Conservation (phyloP, 495 filamentous ascomycete genomes). For the Achaetomiella virescens region DNA sequence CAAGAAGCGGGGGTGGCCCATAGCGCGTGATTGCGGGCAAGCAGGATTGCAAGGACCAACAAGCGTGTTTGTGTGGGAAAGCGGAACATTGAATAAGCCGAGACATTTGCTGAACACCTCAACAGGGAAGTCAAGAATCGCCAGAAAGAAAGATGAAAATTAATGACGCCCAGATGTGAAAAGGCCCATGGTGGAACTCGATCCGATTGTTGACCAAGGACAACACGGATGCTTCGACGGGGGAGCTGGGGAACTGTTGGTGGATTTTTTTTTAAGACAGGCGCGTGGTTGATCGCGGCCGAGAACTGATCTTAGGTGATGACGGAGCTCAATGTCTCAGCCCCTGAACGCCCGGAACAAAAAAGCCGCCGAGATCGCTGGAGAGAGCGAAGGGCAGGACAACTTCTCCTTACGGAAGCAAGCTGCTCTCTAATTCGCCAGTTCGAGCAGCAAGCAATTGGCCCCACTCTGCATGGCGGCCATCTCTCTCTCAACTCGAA, state of each 20-base stretch:
- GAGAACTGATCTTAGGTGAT: too few relatives aligned
- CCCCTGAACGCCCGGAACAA: background rate
- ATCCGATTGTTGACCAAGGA: too few relatives aligned
- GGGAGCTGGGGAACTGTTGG: too few relatives aligned
- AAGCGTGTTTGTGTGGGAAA: conserved; percentile 6
- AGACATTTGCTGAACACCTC: background rate
- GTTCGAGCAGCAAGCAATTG: background rate
- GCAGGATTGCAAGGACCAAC: conserved; percentile 27
- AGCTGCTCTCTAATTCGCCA: conserved; percentile 25
- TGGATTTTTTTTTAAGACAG: too few relatives aligned
- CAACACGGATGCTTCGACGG: too few relatives aligned
- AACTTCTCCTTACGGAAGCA: conserved; percentile 35
- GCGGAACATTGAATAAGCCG: background rate
- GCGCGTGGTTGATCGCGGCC: too few relatives aligned
- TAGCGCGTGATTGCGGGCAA: conserved; percentile 34
- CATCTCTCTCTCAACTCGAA: too few relatives aligned
- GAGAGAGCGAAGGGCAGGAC: conserved; percentile 13
- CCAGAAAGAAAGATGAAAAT: too few relatives aligned
- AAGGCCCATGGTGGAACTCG: too few relatives aligned
- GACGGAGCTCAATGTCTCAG: too few relatives aligned
- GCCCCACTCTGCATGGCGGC: background rate
- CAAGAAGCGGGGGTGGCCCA: conserved; percentile 31
- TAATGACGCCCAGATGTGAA: too few relatives aligned
- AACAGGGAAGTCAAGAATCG: background rate
- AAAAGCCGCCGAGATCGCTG: conserved; percentile 14